Evolutionary conservation across 768 basidiomycete species (phyloP).

Genomic region (Psilocybe azurescens): DNA sequence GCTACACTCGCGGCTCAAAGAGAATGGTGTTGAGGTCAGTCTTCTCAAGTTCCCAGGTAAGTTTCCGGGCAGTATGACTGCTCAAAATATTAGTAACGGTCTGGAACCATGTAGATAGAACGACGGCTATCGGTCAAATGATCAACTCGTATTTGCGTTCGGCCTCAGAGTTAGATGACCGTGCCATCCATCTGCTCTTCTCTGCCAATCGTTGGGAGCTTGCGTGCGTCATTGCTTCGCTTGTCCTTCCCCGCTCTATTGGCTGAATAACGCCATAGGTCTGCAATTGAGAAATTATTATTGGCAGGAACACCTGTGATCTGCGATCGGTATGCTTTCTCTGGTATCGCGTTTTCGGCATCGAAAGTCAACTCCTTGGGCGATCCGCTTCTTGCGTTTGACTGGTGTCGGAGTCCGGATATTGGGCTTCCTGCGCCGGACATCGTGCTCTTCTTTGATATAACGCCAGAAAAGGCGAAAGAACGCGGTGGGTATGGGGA

Average conservation of each 20-base stretch:
- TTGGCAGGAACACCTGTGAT: conserved; percentile 72
- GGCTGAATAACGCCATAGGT: conserved; percentile 36
- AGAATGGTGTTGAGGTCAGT: conserved; percentile 49
- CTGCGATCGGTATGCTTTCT: conserved; percentile 96
- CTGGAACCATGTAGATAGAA: conserved; percentile 65
- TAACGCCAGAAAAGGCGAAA: conserved; percentile 71
- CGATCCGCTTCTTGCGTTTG: conserved; percentile 59
- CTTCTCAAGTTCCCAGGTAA: conserved; percentile 92
- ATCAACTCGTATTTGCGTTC: conserved; percentile 92
- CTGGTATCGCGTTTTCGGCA: conserved; percentile 89
- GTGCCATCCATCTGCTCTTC: conserved; percentile 91
- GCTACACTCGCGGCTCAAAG: conserved; percentile 60
- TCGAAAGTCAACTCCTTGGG: conserved; percentile 46
- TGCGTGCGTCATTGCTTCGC: conserved; percentile 56
- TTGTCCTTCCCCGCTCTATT: background rate
- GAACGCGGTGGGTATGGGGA: conserved; percentile 81
- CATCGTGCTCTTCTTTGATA: conserved; percentile 84
- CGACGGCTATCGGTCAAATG: conserved; percentile 89
- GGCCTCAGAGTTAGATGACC: conserved; percentile 87
- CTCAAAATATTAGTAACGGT: background rate
- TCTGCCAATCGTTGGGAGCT: conserved; percentile 98
- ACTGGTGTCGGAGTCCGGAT: conserved; percentile 90
- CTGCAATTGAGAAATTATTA: conserved; percentile 65
- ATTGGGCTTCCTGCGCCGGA: conserved; percentile 90
- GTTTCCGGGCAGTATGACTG: conserved; percentile 11